phyloP scores from a whole-genome alignment of 345 rosid genomes.

The Rhodomyrtus tomentosa region DNA sequence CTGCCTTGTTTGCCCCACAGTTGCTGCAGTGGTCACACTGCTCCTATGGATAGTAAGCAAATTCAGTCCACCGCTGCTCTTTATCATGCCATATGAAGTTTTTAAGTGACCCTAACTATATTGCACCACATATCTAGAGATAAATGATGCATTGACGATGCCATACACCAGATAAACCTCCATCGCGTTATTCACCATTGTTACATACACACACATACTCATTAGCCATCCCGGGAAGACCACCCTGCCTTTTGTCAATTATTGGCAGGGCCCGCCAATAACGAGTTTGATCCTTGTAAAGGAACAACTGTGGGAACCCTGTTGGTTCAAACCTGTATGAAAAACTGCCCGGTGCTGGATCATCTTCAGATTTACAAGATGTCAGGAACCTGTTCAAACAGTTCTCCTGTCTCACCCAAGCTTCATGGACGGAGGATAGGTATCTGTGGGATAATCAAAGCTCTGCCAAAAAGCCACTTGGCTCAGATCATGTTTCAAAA shows the following conservation, averaged over 20 bases:
- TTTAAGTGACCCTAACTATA: constrained; percentile 26
- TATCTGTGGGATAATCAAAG: constrained; percentile 59
- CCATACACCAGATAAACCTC: constrained; percentile 18
- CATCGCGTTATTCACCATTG: constrained; percentile 12
- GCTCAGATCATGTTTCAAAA: constrained; percentile 17
- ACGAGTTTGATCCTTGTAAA: constrained; percentile 19
- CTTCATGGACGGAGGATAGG: constrained; percentile 52
- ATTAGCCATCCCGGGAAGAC: not conserved
- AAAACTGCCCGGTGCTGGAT: constrained; percentile 38
- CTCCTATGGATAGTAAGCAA: constrained; percentile 42
- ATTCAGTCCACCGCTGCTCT: constrained; percentile 29
- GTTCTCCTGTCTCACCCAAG: constrained; percentile 32
- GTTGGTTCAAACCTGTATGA: constrained; percentile 23
- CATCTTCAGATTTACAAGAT: constrained; percentile 39
- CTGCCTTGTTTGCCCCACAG: constrained; percentile 32
- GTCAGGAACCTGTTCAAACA: constrained; percentile 19
- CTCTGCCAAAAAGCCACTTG: constrained; percentile 45
- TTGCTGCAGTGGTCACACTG: constrained; percentile 37
- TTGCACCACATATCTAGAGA: constrained; percentile 33
- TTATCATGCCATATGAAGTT: constrained; percentile 35
- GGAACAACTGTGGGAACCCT: constrained; percentile 39
- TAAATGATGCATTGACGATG: constrained; percentile 5
- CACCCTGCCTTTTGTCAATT: constrained; percentile 54
- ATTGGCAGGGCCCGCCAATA: constrained; percentile 55
- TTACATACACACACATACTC: too few species aligned